Evolutionary conservation across 164 flowering plant species (phyloP), one percentile per base, ranked within the genome.

Genomic region (Taxillus chinensis): DNA sequence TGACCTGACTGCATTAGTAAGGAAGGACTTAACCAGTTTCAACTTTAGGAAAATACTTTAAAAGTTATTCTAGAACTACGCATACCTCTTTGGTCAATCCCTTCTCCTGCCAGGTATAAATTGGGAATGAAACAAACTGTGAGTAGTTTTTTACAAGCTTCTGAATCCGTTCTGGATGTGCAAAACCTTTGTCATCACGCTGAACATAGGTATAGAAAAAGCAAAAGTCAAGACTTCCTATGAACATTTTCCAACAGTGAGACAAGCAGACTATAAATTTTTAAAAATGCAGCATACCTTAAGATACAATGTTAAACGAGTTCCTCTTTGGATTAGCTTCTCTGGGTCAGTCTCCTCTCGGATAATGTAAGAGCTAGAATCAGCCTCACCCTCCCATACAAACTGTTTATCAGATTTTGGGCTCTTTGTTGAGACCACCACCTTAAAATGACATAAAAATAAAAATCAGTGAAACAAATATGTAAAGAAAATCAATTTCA

Each of bases 361-460:
- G 60, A 95, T 76, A 40, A 82, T 82, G 56, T 82, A 95, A 3
- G 97, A 83, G 79, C 97, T 83, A 57, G 91, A 82, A 80, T 89
- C 81, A 41, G 93, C 97, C 71, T 87, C 90, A 62, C 85, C 96
- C 80, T 90, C 97, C 99, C 99, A 95, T 3, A 91, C 86, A 80
- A 84, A 95, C 69, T 89, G 99, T 71, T 85, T 89, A 69, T 95
- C 97, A 67, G 97, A 95, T 68, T 87, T 91, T 58, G 97, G 93
- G 71, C 95, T 89, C 72, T 85, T 95, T 8, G 96, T 87, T 45
- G 96, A 85, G 61, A 95, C 99, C 67, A 78, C 81, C 45, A 95
- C 97, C 99, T 95, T 43, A 45, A 37, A 60, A 45, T 9, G 56
- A 37, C n/a, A 63, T 46, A 45, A 59, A 16, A 45, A n/a, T 55